A percentile compares a stretch with the other conserved stretches of the same genome.
Conservation (phyloP, 768 basidiomycete genomes). For the Ramaria rubella region DNA sequence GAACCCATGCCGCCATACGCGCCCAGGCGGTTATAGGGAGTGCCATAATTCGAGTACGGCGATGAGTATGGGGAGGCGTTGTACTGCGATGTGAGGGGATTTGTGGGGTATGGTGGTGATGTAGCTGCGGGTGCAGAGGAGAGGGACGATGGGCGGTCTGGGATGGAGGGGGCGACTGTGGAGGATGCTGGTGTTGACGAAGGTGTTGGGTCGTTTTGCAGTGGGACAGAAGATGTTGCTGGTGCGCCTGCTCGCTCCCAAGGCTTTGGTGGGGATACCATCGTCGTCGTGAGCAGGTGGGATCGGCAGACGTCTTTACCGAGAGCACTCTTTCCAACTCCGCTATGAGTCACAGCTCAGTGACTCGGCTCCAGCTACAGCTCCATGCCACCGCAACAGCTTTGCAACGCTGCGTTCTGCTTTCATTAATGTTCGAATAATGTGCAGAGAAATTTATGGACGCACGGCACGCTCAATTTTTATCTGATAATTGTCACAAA, state of each 20-base stretch:
- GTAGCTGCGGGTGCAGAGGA: constrained; percentile 17
- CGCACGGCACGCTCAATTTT: too few species aligned
- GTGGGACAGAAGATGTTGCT: constrained; percentile 16
- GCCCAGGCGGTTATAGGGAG: constrained; percentile 36
- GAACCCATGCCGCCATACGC: constrained; percentile 38
- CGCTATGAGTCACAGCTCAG: too few species aligned
- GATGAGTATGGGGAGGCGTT: constrained; percentile 14
- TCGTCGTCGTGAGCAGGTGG: constrained; percentile 31
- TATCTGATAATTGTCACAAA: too few species aligned
- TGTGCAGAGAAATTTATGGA: too few species aligned
- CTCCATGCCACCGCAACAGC: too few species aligned
- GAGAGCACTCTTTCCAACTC: not conserved
- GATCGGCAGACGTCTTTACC: constrained; percentile 4
- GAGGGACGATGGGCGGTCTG: constrained; percentile 57
- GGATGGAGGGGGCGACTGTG: constrained; percentile 32
- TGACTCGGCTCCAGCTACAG: too few species aligned
- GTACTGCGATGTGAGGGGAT: constrained; percentile 12
- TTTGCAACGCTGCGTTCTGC: too few species aligned
- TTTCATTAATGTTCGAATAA: too few species aligned
- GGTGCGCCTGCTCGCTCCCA: constrained; percentile 64
- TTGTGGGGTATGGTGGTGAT: constrained; percentile 27
- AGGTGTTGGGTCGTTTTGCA: constrained; percentile 23
- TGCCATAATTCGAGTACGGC: constrained; percentile 36
- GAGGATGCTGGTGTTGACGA: constrained; percentile 24
- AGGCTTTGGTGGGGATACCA: constrained; percentile 85